Evolutionary conservation across 1,284 basidiomycete genomes (phyloP), one percentile per base, ranked within the genome.

Genomic region (Sutorius eximius): DNA sequence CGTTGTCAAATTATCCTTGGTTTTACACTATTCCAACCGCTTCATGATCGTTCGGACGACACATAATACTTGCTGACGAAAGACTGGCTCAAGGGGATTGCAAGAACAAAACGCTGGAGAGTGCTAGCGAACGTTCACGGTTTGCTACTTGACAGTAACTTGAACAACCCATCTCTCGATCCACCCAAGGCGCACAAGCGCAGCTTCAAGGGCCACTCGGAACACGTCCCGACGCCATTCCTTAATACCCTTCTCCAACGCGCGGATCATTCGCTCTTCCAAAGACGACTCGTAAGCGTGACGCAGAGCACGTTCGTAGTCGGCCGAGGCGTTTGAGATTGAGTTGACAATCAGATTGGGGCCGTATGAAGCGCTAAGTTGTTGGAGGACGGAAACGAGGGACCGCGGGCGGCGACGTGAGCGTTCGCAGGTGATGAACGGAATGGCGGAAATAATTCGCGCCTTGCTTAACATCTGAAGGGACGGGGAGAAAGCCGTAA

Each of bases 151-250:
- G 3, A 47, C 37, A 40, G 49, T 55, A 43, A 71, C 56, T 42
- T 66, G 65, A 37, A 71, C n/a, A 37, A 58, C 66, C 76, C 77
- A 78, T 36, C 70, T 64, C 51, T 73, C 70, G 46, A 78, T 48
- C 59, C 71, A 57, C 16, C 71, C 69, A 7, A 70, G 72, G 44
- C 66, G 66, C 18, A 84, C 63, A 37, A 84, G 69, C 1, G 75
- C 80, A 10, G 77, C 78, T 63, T 86, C 83, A 73, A 84, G 82
- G 24, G 71, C 71, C 20, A 79, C 53, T 57, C 77, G 67, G 16
- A 84, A 69, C 56, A 77, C 69, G 59, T 78, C 73, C 60, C 77
- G 76, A 51, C 80, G 71, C 81, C 81, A 83, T 36, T 62, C 73
- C 29, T 63, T 59, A 20, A 75, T 56, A 22, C 78, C 77, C 51